A percentile compares a stretch with the other conserved stretches of the same genome.
Conservation (phyloP, 768 basidiomycete genomes). For the Mrakia frigida region DNA sequence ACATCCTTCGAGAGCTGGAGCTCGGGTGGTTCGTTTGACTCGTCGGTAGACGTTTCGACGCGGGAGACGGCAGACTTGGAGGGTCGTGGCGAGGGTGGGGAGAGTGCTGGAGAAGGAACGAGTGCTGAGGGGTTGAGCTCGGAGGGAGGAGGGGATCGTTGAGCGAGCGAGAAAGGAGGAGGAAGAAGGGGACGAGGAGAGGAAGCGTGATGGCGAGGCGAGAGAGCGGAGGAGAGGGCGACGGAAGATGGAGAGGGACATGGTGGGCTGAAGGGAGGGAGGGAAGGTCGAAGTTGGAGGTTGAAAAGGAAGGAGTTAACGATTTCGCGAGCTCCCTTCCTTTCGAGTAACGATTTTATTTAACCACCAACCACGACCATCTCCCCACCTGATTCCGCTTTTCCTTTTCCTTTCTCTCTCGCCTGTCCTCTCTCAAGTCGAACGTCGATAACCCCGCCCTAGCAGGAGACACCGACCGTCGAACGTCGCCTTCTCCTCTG, state of each 20-base stretch:
- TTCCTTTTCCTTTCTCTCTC: too few species aligned
- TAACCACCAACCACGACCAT: too few species aligned
- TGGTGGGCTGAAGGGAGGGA: not conserved
- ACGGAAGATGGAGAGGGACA: conserved; percentile 1
- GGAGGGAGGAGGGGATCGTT: conserved; percentile 9
- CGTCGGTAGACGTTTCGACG: conserved; percentile 48
- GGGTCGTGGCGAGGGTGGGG: conserved; percentile 56
- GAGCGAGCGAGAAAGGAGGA: not conserved
- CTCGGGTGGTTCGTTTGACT: conserved; percentile 43
- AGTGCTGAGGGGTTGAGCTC: conserved; percentile 1
- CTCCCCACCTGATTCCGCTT: too few species aligned
- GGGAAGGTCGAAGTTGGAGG: not conserved
- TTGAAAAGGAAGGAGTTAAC: too few species aligned
- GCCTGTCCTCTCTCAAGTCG: too few species aligned
- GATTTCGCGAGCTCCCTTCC: too few species aligned
- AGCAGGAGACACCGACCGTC: too few species aligned
- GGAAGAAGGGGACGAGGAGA: not conserved
- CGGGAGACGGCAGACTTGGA: conserved; percentile 71
- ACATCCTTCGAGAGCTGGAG: conserved; percentile 71
- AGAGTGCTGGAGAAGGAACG: conserved; percentile 35
- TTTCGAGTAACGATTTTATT: too few species aligned
- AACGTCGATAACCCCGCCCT: too few species aligned
- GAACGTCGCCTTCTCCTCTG: too few species aligned
- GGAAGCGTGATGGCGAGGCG: not conserved
- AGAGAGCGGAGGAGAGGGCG: not conserved